Evolutionary conservation across 2,329 filamentous ascomycete genomes (phyloP), one percentile per base, ranked within the genome.

Genomic region (Diaporthe sp.): DNA sequence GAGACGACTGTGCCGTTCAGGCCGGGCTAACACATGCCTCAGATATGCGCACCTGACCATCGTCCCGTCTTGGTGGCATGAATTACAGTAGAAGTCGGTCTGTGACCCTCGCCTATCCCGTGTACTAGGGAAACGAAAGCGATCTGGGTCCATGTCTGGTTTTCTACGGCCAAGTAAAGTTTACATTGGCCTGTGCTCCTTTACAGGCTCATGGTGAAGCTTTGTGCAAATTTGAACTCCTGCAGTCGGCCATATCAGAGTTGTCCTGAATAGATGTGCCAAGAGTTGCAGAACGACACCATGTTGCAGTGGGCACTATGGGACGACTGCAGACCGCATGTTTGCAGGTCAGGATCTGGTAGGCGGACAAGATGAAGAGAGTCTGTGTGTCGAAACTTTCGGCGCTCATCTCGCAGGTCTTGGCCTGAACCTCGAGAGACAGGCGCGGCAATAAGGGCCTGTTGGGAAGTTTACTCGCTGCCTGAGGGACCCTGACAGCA

Each of bases 271-370:
- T 47, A 60, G 42, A 44, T 47, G 37, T 75, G 58, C 67, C 67
- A 65, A 67, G 65, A 68, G 53, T 73, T 39, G 60, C 71, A 73
- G 71, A 57, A 51, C 55, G 17, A 61, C n/a, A 58, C 47, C 34
- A 57, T 55, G 71, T 74, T 51, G 71, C 70, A 73, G 58, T 55
- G 70, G 51, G 51, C 57, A 72, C n/a, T 28, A 55, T 75, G 57
- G 73, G 67, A 75, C 47, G 73, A 51, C 51, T 65, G 60, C 53
- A 76, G 71, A 71, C 71, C 74, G 71, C 74, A 68, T 53, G 42
- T 70, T 74, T 71, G 71, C 58, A 60, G 53, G 71, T 39, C 47
- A 39, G 71, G 70, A 53, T 68, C 42, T 60, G 15, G 51, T 47
- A 68, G 63, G 63, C 65, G 7, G 65, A 53, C 47, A 51, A 42